phyloP scores from a whole-genome alignment of 306 rosid genomes.

The barrel medic (Medicago truncatula) region MtrunA17r5.0-ANR NC_053044.1:32917001-32917500 shows the following conservation, averaged over 20 bases:
- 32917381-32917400: not conserved
- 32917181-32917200: conserved; percentile 13
- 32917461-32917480: not conserved
- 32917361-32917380: not conserved
- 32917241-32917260: conserved; percentile 15
- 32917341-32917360: not conserved
- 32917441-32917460: not conserved
- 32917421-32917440: not conserved
- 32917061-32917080: conserved; percentile 94
- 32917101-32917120: conserved; percentile 99
- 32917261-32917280: conserved; percentile 1
- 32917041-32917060: conserved; percentile 74
- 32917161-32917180: not conserved
- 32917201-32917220: conserved; percentile 11
- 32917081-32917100: conserved; percentile 97
- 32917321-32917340: not conserved
- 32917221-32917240: not conserved
- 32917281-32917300: not conserved
- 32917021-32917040: not conserved
- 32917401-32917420: not conserved
- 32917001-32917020: not conserved
- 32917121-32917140: conserved; percentile 29
- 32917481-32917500: not conserved
- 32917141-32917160: conserved; percentile 32
- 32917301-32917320: not conserved